Evolutionary conservation across 768 basidiomycete genomes (phyloP), one percentile per base, ranked within the genome.

Genomic region (Favolaschia claudopus): DNA sequence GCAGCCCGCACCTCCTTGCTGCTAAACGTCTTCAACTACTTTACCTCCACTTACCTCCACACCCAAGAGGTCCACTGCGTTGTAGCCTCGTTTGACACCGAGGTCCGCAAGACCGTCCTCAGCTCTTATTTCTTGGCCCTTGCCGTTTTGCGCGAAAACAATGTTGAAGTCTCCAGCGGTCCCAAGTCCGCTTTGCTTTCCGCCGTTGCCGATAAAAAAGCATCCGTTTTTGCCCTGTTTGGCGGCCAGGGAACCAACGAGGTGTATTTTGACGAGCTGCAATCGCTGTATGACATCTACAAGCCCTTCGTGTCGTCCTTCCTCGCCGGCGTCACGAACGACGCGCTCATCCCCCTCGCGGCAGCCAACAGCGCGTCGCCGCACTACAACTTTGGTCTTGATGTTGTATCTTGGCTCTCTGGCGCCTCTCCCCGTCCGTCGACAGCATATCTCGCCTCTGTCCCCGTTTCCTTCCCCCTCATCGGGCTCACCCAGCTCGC

Each of bases 171-270:
- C 55, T 89, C 91, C 32, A 74, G 76, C 28, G 76, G 84, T 29
- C 84, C 89, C 12, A 59, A 83, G 43, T 88, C 92, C 25, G 89
- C 91, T 12, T 85, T 96, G 22, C 75, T 96, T 55, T 73, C 79
- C 12, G 88, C 89, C 34, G 85, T 86, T 31, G 69, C 76, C 42
- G 72, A 80, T n/a, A 84, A 85, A 42, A 83, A 88, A 39, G 89
- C 86, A 51, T 91, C 84, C 43, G 78, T 98, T 67, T 98, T 91
- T 76, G 96, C 94, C 48, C 80, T 99, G 36, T 99, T 99, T 71
- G 96, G 96, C 48, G 97, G 97, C 14, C 97, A 99, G 76, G 97
- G 97, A 56, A 93, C 91, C 58, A 99, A 99, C 75, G 97, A 99
- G 71, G 92, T 96, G 58, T 99, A 99, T 79, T 95, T 98, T 73